Base-by-base conservation (phyloP, 169 alveolate genomes). In the Cryptosporidium canis region DNA sequence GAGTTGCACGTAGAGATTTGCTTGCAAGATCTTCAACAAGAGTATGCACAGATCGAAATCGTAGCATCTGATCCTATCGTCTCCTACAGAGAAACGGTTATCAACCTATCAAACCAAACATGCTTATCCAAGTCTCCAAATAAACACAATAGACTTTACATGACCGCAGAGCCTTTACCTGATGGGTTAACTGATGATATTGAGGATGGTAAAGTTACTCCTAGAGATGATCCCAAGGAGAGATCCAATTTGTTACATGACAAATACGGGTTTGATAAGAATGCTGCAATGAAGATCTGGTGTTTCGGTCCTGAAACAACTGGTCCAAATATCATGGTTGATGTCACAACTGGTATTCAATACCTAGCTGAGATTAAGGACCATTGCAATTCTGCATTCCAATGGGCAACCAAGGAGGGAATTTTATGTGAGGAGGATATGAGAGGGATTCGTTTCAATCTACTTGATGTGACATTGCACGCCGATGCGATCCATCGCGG, bases 401-500 rank as follows among this genome's bases (percentile, higher is more conserved):
- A 98, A 96, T 98, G 99, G 99, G 99, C 99, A 37, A 94, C 99
- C 48, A 97, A 97, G 92, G 99, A 98, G 92, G 99, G 99, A 45
- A 98, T 96, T 44, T 95, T 98, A 72, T 96, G 99, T 90, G 99
- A 98, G 91, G 99, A 98, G 94, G 96, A 96, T 95, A 95, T 97
- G 99, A 96, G 99, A 85, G 99, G 99, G 64, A 94, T 97, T 71
- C 96, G 99, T 83, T 96, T 98, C 95, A 97, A 97, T 96, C 92
- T 98, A 58, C 90, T 94, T 83, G 99, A 98, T 91, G 99, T 98
- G 55, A 96, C 97, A 66, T 93, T 98, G 95, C 99, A 98, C 95
- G 98, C 99, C 39, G 99, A 98, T 90, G 99, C 99, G 21, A 98
- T 98, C 85, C 99, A 98, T 95, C 94, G 96, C 33, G 99, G 99